Conservation (phyloP, 148 eudicot genomes). For the Chenopodium suecicum region DNA sequence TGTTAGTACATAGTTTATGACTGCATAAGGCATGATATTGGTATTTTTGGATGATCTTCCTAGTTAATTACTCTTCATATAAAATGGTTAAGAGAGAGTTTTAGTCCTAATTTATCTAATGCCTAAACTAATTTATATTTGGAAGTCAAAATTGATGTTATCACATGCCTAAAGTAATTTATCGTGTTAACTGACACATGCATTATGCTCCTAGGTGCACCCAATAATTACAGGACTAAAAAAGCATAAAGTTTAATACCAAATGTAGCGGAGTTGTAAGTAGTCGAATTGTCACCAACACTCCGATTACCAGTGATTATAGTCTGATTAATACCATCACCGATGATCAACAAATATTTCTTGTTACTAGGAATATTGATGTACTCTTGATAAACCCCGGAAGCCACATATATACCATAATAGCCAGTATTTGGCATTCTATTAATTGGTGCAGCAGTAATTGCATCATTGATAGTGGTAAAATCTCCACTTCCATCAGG, state of each 20-base stretch:
- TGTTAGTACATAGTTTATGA: too few species aligned
- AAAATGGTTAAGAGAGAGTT: too few species aligned
- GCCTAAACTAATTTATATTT: too few species aligned
- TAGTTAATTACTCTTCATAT: too few species aligned
- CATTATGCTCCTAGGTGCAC: background rate
- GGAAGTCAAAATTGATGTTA: too few species aligned
- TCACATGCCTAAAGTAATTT: too few species aligned
- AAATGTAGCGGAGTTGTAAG: constrained; percentile 43
- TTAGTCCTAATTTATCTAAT: too few species aligned
- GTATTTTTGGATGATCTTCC: too few species aligned
- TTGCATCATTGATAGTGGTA: constrained; percentile 38
- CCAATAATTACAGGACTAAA: too few species aligned
- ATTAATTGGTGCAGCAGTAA: constrained; percentile 38
- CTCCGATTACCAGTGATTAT: constrained; percentile 46
- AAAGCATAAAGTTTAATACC: constrained; percentile 24
- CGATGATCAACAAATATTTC: constrained; percentile 36
- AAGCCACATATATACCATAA: constrained; percentile 35
- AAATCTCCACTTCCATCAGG: constrained; percentile 41
- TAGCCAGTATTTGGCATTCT: constrained; percentile 28
- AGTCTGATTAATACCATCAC: constrained; percentile 49
- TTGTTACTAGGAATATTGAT: constrained; percentile 30
- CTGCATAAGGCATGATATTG: too few species aligned
- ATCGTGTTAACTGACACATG: too few species aligned
- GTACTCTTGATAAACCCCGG: constrained; percentile 40
- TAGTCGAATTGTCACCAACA: constrained; percentile 38